Base-by-base conservation (phyloP, 2,329 filamentous ascomycete species). In the Gliomastix tumulicola region DNA sequence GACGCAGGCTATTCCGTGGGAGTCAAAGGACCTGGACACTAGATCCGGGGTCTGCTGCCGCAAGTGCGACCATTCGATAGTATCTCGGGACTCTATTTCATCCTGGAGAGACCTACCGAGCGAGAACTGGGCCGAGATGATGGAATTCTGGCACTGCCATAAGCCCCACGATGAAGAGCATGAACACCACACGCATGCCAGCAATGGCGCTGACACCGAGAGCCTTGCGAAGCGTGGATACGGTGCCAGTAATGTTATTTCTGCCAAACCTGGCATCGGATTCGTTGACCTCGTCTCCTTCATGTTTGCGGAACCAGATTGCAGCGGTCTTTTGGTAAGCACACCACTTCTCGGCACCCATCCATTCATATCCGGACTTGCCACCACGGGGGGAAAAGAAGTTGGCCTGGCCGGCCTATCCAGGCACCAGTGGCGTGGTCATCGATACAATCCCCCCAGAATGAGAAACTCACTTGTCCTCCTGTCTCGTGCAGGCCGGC, bases 141-240 rank as follows among this genome's bases (percentile, higher is more conserved):
- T 98, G 92, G 94, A 98, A 58, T 94, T 98, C 49, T 98, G 92
- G 92, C 94, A 98, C 60, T 98, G 92, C 53, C 92, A 98, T 59
- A 97, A 97, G 60, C 92, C 94, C 27, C 71, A 80, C 42, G 68
- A 79, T 38, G 67, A 78, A 42, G 57, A 57, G 15, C 45, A 57
- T 21, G 25, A 19, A 1, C 36, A 39, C 7, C 15, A 12, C 20
- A 35, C 16, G 32, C 16, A n/a, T n/a, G n/a, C n/a, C n/a, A 10
- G 33, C 33, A 4, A 18, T 23, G 21, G 16, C 18, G 60, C 66
- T 30, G 53, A 67, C 21, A 50, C 71, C 17, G 62, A 72, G n/a
- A 57, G 61, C 32, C 66, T 77, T 13, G 67, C 73, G 22, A 63
- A 69, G 10, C 84, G 87, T 50, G 89, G 86, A 1, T 96, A 95